A percentile compares a stretch with the other conserved stretches of the same genome.
Evolutionary conservation across 192 early-diverging fungal species (phyloP).

Genomic region (Coemansia sp.): DNA sequence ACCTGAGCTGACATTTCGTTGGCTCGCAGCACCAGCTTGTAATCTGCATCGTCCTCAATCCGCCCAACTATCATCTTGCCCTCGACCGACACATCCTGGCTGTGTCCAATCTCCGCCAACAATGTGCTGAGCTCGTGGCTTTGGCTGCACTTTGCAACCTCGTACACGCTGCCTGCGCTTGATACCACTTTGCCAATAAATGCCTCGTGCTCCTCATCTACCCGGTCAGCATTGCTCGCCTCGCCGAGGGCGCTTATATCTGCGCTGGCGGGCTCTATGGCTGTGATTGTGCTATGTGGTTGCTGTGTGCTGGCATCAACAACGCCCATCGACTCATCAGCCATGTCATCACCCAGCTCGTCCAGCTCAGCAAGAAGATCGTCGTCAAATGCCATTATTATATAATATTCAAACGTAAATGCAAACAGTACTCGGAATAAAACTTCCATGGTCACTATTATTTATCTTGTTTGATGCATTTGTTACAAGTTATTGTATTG

Average conservation of each 20-base stretch:
- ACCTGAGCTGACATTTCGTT: constrained; percentile 85
- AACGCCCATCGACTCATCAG: constrained; percentile 19
- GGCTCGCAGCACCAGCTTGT: constrained; percentile 79
- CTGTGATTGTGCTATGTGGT: constrained; percentile 27
- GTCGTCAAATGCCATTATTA: constrained; percentile 71
- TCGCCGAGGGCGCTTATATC: constrained; percentile 56
- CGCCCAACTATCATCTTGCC: constrained; percentile 17
- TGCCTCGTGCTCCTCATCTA: constrained; percentile 49
- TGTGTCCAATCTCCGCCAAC: constrained; percentile 55
- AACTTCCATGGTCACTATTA: too few relatives aligned
- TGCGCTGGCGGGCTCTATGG: constrained; percentile 8
- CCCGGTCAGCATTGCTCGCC: constrained; percentile 52
- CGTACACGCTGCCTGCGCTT: constrained; percentile 56
- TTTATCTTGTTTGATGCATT: too few relatives aligned
- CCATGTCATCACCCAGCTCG: constrained; percentile 61
- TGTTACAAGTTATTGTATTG: too few relatives aligned
- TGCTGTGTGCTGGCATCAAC: constrained; percentile 8
- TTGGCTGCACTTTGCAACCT: constrained; percentile 64
- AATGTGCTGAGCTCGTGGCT: constrained; percentile 62
- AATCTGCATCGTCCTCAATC: constrained; percentile 79
- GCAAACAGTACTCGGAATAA: too few relatives aligned
- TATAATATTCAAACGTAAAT: too few relatives aligned
- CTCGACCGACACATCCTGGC: constrained; percentile 1
- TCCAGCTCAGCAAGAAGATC: constrained; percentile 89
- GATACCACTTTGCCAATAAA: constrained; percentile 32